Evolutionary conservation across 148 eudicot genomes (phyloP), one percentile per base, ranked within the genome.

Genomic region (Nepenthes gracilis): DNA sequence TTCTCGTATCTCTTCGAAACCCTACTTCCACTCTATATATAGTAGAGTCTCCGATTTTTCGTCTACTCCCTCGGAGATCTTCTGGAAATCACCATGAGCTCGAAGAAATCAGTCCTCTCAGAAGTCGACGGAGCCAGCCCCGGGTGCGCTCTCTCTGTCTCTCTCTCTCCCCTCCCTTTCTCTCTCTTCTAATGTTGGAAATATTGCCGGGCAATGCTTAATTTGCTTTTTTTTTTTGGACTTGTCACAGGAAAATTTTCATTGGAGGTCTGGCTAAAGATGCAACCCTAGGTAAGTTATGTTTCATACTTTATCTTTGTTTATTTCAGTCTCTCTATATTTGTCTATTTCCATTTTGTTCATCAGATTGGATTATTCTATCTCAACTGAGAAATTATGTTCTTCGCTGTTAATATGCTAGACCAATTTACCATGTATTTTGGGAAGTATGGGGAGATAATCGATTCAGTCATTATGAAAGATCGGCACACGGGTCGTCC

Each of bases 401-500:
- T 55, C 4, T 14, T 13, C 14, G 36, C 12, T 51, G 66, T 59
- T 67, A 23, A 23, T 23, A 23, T 0, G 23, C 23, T 23, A 23
- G 71, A 83, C 65, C 70, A 72, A 52, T 85, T 88, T 70, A 73
- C 73, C 12, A 82, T 77, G 76, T 78, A 88, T 55, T 88, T 85
- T 61, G 83, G 74, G 15, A 85, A 79, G 73, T 88, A 83, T 62
- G 96, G 96, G 37, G 96, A 85, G 70, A 75, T 88, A 9, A 67
- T 77, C 1, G 95, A 87, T 50, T 78, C 85, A 10, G 95, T 87
- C 50, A 82, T 87, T 2, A 84, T 87, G 95, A 84, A 83, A 49
- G 95, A 84, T 63, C 69, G 86, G 23, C 59, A 43, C 6, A 80
- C 90, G 0, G 90, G 90, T 56, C 67, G 78, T 15, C 90, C 95